Percentiles rank a stretch among this genome's conserved stretches.
Evolutionary conservation across 2,329 filamentous ascomycete genomes (phyloP).

Genomic region (Ophiostoma piceae): DNA sequence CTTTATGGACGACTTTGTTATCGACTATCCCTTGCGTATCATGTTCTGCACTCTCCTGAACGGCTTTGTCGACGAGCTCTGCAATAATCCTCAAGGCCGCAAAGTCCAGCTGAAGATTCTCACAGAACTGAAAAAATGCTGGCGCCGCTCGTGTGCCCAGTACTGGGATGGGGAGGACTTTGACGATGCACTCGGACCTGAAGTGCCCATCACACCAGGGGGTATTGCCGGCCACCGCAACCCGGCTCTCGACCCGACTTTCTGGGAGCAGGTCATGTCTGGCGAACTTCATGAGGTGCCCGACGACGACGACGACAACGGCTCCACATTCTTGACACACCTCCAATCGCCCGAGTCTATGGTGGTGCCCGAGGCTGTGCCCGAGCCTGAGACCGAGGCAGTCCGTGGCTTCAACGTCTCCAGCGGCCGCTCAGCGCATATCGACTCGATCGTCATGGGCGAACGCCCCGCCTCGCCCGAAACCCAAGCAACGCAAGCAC

Average conservation of each 20-base stretch:
- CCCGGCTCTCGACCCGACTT: constrained; percentile 49
- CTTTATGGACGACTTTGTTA: constrained; percentile 88
- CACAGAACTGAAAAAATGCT: constrained; percentile 92
- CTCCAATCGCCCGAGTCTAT: constrained; percentile 24
- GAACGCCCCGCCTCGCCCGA: constrained; percentile 48
- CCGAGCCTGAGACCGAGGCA: neutral
- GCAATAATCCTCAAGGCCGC: constrained; percentile 39
- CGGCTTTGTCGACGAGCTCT: constrained; percentile 53
- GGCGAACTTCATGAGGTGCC: constrained; percentile 40
- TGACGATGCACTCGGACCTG: constrained; percentile 54
- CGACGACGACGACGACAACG: constrained; percentile 36
- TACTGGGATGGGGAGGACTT: constrained; percentile 80
- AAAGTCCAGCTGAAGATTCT: constrained; percentile 74
- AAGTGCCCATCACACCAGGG: constrained; percentile 68
- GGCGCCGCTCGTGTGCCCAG: constrained; percentile 81
- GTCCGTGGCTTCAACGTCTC: constrained; percentile 35
- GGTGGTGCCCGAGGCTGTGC: constrained; percentile 1
- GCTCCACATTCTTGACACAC: constrained; percentile 36
- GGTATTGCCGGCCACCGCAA: constrained; percentile 61
- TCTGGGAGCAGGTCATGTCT: constrained; percentile 47
- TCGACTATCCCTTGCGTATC: constrained; percentile 65
- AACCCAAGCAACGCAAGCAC: constrained; percentile 30
- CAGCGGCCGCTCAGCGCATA: constrained; percentile 39
- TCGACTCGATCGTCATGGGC: constrained; percentile 44
- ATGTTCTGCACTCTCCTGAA: constrained; percentile 81